These are phyloP conservation scores for Diplotaxis tenuifolia DNA, from an alignment of 345 rosid species.

Conservation along the genomic window DNA sequence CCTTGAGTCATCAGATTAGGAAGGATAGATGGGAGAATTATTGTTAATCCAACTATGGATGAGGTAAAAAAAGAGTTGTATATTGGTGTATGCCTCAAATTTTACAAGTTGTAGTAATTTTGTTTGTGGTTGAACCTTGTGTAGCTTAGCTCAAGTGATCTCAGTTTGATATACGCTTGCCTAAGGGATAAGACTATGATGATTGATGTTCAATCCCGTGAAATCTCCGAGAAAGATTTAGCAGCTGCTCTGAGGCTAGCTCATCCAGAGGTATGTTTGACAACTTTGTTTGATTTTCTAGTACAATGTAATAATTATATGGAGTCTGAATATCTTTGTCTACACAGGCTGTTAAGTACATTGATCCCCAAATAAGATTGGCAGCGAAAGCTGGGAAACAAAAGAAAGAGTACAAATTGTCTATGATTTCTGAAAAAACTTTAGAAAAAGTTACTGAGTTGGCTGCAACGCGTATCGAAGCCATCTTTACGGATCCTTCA, in stretches of 20 bases:
- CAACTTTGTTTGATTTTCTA: constrained; percentile 12
- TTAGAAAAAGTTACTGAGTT: constrained; percentile 65
- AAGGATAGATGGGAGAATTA: constrained; percentile 72
- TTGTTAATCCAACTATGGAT: constrained; percentile 85
- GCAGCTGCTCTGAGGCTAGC: constrained; percentile 88
- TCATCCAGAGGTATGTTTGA: constrained; percentile 73
- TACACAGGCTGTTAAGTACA: constrained; percentile 77
- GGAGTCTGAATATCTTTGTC: constrained; percentile 15
- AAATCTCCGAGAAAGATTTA: constrained; percentile 81
- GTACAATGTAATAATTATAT: constrained; percentile 1
- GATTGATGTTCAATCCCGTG: constrained; percentile 93
- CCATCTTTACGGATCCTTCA: constrained; percentile 80
- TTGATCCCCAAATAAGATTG: constrained; percentile 84
- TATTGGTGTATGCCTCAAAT: constrained; percentile 1
- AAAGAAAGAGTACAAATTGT: constrained; percentile 88
- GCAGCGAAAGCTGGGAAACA: constrained; percentile 90
- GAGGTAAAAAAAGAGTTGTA: constrained; percentile 47
- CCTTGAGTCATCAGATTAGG: constrained; percentile 84
- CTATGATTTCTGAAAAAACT: constrained; percentile 65
- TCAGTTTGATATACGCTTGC: constrained; percentile 92
- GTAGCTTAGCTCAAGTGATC: constrained; percentile 92
- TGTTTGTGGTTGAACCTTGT: constrained; percentile 24
- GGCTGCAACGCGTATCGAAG: constrained; percentile 67
- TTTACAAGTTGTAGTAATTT: constrained; percentile 20
- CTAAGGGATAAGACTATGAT: constrained; percentile 89